Evolutionary conservation across 768 basidiomycete genomes (phyloP).

Genomic region (Crassisporium funariophilum): DNA sequence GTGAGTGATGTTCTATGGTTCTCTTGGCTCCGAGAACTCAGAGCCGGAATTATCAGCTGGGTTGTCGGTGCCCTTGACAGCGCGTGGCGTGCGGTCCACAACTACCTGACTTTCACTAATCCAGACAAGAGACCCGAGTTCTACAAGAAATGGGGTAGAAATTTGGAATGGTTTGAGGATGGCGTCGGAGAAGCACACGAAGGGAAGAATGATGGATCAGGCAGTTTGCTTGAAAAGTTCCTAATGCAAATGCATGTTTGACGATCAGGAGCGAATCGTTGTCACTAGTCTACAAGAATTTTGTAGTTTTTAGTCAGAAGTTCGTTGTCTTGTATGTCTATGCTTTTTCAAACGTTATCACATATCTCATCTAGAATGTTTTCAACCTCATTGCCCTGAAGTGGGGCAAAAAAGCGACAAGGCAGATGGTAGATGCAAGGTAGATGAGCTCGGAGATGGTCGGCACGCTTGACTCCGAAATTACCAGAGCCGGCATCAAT

Average conservation of each 20-base stretch:
- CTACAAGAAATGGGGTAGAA: slow-evolving; percentile 30
- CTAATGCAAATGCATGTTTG: too few species aligned
- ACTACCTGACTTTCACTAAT: neutral
- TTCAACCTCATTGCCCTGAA: too few species aligned
- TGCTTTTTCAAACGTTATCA: too few species aligned
- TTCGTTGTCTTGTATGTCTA: neutral
- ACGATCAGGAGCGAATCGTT: too few species aligned
- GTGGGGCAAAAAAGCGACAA: too few species aligned
- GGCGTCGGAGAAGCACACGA: neutral
- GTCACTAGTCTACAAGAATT: neutral
- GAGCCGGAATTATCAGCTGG: slow-evolving; percentile 29
- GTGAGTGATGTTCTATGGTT: slow-evolving; percentile 12
- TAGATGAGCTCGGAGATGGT: too few species aligned
- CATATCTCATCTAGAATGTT: too few species aligned
- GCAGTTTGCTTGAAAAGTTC: neutral
- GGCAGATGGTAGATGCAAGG: too few species aligned
- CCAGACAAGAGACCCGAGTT: neutral
- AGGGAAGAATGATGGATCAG: too few species aligned
- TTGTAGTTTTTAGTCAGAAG: neutral
- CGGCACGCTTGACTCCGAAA: too few species aligned
- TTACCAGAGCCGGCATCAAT: too few species aligned
- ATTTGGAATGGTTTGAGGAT: slow-evolving; percentile 30
- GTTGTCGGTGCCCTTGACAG: slow-evolving; percentile 41
- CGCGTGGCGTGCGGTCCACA: slow-evolving; percentile 34
- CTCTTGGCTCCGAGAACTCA: too few species aligned